Evolutionary conservation across 2,329 filamentous ascomycete species (phyloP), one percentile per base, ranked within the genome.

Genomic region (Fusarium redolens): DNA sequence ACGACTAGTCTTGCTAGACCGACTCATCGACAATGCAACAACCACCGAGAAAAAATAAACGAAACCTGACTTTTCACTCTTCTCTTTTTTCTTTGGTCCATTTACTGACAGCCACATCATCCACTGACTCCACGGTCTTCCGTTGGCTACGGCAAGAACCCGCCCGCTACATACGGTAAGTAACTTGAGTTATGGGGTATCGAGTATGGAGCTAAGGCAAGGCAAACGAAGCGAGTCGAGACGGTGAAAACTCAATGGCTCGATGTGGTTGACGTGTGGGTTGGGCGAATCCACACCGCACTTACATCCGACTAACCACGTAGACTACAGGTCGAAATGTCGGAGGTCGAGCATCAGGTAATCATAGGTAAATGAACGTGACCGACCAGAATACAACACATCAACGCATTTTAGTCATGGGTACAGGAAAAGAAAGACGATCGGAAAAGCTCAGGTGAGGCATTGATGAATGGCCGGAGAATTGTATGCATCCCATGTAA

Each of bases 41-140:
- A 61, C 45, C 43, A 71, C 40, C n/a, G 18, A 37, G 25, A 31
- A 50, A 68, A 71, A 73, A 73, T 58, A 74, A 63, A 61, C 51
- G 69, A 73, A 37, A 58, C 43, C 43, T 37, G 15, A 50, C 43
- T 44, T 64, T 64, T 58, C 62, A 47, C 60, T 54, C 61, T 66
- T 56, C 60, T 47, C 37, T 25, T 38, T 22, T 64, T 48, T 55
- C 59, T 61, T 61, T 66, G 66, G 68, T 70, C 75, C 75, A 77
- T 77, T 75, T 74, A 77, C 66, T 71, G 74, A 52, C 72, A 77
- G 75, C 75, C 75, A 77, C 75, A 77, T 77, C 75, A 75, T 71
- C 73, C 75, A 75, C 67, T 58, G 60, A 64, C 57, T 57, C 66
- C 72, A 67, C 61, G 55, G 55, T 47, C 65, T 67, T 66, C 60